Evolutionary conservation across 768 basidiomycete genomes (phyloP).

Genomic region (Russula abietina): DNA sequence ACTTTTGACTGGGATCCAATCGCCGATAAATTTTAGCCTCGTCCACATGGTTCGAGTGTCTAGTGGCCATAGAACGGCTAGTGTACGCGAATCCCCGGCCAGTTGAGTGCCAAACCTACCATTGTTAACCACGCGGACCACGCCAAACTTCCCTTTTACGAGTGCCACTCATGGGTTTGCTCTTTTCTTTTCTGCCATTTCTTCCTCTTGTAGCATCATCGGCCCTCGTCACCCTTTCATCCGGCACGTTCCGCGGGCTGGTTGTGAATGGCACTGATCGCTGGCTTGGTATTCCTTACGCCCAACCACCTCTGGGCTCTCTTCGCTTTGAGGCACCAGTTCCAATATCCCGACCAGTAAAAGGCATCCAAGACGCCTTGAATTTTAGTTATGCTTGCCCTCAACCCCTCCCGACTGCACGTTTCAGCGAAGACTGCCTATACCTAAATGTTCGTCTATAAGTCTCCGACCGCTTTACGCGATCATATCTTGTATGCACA

Average conservation of each 20-base stretch:
- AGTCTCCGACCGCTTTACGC: background rate
- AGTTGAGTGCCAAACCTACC: background rate
- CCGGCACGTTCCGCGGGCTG: conserved; percentile 45
- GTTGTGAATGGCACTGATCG: conserved; percentile 42
- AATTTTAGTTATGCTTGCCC: conserved; percentile 52
- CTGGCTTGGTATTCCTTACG: conserved; percentile 60
- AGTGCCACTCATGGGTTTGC: background rate
- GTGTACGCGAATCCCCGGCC: no score
- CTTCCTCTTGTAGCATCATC: background rate
- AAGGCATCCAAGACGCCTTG: conserved; percentile 38
- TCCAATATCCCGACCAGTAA: conserved; percentile 32
- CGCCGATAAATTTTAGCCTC: no score
- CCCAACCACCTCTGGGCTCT: conserved; percentile 47
- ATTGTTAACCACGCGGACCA: no score
- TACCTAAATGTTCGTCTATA: conserved; percentile 41
- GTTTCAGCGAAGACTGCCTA: conserved; percentile 50
- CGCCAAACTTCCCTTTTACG: background rate
- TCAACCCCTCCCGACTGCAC: conserved; percentile 40
- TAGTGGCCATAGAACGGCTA: no score
- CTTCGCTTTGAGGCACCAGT: conserved; percentile 55
- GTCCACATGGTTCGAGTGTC: no score
- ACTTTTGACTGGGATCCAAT: no score
- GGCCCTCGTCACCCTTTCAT: conserved; percentile 38
- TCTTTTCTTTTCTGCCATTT: background rate
- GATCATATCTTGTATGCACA: conserved; percentile 9